These are phyloP conservation scores for Orbilia ellipsospora DNA, from an alignment of 2,329 filamentous ascomycete species.

Conservation along the genomic window DNA sequence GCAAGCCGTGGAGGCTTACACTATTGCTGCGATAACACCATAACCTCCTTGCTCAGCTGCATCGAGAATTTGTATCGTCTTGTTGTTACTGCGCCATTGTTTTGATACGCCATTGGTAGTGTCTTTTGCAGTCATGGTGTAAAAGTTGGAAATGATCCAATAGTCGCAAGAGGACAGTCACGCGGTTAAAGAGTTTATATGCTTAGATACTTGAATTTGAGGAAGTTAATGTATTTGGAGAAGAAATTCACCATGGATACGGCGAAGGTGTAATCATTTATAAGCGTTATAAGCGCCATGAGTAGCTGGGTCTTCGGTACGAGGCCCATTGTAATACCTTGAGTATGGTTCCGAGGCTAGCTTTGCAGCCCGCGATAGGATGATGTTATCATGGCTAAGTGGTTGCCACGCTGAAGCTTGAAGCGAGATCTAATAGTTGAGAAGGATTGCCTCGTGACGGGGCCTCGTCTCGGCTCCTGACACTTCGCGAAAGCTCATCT, in stretches of 20 bases:
- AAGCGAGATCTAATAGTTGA: not conserved
- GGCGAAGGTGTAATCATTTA: not conserved
- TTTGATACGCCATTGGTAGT: constrained; percentile 26
- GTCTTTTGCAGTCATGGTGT: constrained; percentile 14
- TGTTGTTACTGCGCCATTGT: constrained; percentile 63
- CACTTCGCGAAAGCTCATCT: not conserved
- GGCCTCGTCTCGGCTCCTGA: constrained; percentile 17
- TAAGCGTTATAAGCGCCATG: not conserved
- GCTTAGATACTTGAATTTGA: no score
- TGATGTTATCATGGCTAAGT: not conserved
- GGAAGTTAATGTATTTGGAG: not conserved
- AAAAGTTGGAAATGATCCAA: no score
- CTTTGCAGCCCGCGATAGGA: no score
- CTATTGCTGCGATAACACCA: constrained; percentile 69
- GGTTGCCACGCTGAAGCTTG: constrained; percentile 9
- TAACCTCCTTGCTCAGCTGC: constrained; percentile 69
- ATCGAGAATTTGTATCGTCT: constrained; percentile 69
- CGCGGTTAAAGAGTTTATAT: no score
- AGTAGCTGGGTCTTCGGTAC: no score
- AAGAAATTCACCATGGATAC: not conserved
- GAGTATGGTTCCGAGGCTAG: no score
- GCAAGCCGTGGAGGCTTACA: constrained; percentile 62
- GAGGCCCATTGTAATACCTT: no score
- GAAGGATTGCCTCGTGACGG: constrained; percentile 25
- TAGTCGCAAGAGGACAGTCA: no score